phyloP scores from a whole-genome alignment of 768 basidiomycete genomes.

The Lactifluus piperatus region DNA sequence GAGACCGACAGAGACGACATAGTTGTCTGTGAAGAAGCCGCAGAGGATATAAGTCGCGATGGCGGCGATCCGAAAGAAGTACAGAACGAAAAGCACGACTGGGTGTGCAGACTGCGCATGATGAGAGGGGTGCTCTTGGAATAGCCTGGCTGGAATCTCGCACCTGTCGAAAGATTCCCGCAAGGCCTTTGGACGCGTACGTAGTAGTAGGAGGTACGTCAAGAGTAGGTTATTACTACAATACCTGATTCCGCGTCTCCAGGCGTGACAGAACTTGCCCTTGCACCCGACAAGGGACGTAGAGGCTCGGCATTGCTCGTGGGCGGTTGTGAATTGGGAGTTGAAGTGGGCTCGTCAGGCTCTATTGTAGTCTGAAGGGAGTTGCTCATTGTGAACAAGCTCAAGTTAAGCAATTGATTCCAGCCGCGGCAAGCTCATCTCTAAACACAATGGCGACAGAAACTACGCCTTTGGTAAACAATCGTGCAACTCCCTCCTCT shows the following conservation, averaged over 20 bases:
- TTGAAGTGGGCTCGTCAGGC: constrained; percentile 60
- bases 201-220: neutral
- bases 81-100: constrained; percentile 77
- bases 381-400: constrained; percentile 39
- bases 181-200: constrained; percentile 39
- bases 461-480: constrained; percentile 11
- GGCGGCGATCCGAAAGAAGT: constrained; percentile 81
- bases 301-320: neutral
- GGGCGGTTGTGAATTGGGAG: constrained; percentile 23
- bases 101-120: constrained; percentile 64
- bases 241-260: constrained; percentile 70
- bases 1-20: constrained; percentile 78
- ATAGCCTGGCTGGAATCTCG: neutral
- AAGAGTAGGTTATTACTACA: constrained; percentile 18
- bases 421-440: no score
- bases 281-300: constrained; percentile 33
- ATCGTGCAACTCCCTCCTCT: neutral
- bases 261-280: constrained; percentile 42
- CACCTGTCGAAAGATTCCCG: constrained; percentile 74
- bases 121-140: neutral
- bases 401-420: neutral
- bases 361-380: constrained; percentile 48
- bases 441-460: constrained; percentile 12
- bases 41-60: constrained; percentile 89
- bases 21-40: constrained; percentile 82